These are phyloP conservation scores for Nicotiana sylvestris DNA, from an alignment of 257 asterid species.

Conservation along the genomic window DNA sequence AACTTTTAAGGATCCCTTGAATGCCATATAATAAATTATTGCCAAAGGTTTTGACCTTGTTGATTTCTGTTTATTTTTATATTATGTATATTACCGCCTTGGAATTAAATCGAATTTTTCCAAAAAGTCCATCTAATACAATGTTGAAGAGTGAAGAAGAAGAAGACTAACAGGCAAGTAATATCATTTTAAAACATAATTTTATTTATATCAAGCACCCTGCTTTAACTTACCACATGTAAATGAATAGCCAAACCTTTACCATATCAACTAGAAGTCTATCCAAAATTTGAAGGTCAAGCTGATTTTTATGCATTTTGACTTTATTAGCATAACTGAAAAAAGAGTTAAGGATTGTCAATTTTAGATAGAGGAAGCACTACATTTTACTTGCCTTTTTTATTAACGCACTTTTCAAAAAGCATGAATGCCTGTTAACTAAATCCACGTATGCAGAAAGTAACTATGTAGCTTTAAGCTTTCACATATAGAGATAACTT, in stretches of 20 bases:
- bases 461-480: neutral
- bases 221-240: neutral
- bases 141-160: neutral
- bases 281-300: no score
- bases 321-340: neutral
- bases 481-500: no score
- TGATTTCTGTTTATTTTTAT: neutral
- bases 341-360: neutral
- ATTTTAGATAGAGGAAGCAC: neutral
- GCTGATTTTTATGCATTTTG: no score
- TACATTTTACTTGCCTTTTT: neutral
- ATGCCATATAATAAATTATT: no score
- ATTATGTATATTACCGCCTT: neutral
- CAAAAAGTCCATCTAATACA: neutral
- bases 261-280: neutral
- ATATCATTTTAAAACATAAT: no score
- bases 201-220: neutral
- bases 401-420: neutral
- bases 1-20: neutral
- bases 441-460: neutral
- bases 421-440: neutral
- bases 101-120: neutral
- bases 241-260: neutral
- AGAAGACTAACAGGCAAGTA: neutral
- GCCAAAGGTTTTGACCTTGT: neutral